A percentile compares a stretch with the other conserved stretches of the same genome.
Conservation (phyloP, 2,329 filamentous ascomycete genomes). For the Fusarium dlaminii region DNA sequence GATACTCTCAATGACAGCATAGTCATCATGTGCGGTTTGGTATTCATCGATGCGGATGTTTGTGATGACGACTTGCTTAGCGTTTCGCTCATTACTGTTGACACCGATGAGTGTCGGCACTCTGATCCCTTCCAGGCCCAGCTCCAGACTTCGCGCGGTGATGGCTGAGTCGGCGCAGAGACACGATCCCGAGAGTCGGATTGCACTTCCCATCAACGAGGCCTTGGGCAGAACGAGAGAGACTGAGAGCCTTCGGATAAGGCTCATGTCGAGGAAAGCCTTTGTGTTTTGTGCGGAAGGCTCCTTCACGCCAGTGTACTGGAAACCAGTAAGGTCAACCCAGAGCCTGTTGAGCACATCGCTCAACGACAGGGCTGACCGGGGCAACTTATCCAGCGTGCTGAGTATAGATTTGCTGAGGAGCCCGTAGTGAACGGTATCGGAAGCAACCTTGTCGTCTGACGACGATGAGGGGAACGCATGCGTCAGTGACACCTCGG, state of each 20-base stretch:
- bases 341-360: constrained; percentile 47
- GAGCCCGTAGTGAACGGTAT: constrained; percentile 79
- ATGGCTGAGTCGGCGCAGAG: constrained; percentile 49
- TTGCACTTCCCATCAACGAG: constrained; percentile 70
- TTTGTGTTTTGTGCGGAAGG: constrained; percentile 3
- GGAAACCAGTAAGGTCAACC: constrained; percentile 44
- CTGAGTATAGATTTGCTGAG: constrained; percentile 72
- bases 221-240: constrained; percentile 72
- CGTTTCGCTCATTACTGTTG: constrained; percentile 73
- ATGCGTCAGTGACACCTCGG: constrained; percentile 64
- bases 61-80: constrained; percentile 72
- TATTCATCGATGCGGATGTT: constrained; percentile 70
- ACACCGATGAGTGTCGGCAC: constrained; percentile 77
- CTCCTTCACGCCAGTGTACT: constrained; percentile 20
- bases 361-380: constrained; percentile 34
- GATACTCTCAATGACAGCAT: constrained; percentile 65
- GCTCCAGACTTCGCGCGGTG: constrained; percentile 42
- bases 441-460: constrained; percentile 69
- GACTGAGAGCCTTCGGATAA: constrained; percentile 60
- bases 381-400: constrained; percentile 48
- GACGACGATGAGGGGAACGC: constrained; percentile 67
- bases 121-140: constrained; percentile 66
- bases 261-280: constrained; percentile 45
- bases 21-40: constrained; percentile 57
- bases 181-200: constrained; percentile 60